Conservation (phyloP, 192 early-diverging fungal species). For the Rhizophagus clarus region DNA sequence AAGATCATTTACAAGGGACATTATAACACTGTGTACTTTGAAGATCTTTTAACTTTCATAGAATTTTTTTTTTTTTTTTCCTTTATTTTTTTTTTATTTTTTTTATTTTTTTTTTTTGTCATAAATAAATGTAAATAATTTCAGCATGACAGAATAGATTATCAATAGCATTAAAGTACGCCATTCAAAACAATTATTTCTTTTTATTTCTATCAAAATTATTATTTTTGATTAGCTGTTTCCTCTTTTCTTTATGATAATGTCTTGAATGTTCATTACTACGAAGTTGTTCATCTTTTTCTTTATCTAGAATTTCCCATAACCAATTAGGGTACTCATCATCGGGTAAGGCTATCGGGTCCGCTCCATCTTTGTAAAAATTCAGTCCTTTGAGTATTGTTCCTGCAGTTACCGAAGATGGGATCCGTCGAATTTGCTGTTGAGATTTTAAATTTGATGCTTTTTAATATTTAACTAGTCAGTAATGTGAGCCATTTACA, state of each 20-base stretch:
- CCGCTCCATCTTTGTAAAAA: slow-evolving; percentile 78
- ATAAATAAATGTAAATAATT: neutral
- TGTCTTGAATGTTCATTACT: neutral
- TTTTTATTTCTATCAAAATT: slow-evolving; percentile 33
- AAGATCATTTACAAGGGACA: neutral
- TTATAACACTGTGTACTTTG: no score
- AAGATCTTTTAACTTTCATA: no score
- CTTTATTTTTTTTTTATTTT: no score
- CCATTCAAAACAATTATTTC: neutral
- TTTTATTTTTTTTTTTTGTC: neutral
- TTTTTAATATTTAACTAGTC: neutral
- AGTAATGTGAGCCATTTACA: neutral
- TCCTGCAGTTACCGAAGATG: slow-evolving; percentile 70
- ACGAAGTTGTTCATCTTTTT: neutral
- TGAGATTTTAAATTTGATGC: neutral
- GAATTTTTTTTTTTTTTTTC: no score
- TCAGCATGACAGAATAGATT: neutral
- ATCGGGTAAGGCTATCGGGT: slow-evolving; percentile 85
- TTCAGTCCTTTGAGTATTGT: slow-evolving; percentile 86
- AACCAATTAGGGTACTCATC: slow-evolving; percentile 91
- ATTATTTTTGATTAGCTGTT: neutral
- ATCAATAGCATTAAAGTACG: neutral
- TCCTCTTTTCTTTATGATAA: neutral
- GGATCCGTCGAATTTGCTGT: neutral
- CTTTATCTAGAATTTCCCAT: slow-evolving; percentile 76